A percentile compares a stretch with the other conserved stretches of the same genome.
Conservation (phyloP, 2,329 filamentous ascomycete genomes). For the Aurifilum marmelostoma region DNA sequence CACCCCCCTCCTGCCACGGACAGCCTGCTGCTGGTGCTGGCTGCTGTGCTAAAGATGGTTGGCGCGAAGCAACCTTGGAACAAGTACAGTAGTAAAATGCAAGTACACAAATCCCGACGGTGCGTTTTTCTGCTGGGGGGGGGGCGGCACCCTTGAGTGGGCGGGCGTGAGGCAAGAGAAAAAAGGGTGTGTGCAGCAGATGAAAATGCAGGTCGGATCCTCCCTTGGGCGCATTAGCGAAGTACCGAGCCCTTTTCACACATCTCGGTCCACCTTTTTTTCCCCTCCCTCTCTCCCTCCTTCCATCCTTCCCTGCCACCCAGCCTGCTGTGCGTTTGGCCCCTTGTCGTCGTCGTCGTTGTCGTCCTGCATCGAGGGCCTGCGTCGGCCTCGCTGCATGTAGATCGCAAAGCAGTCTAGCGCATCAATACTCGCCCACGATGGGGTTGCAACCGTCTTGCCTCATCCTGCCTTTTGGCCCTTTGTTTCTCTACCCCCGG, state of each 20-base stretch:
- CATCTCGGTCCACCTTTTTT: neutral
- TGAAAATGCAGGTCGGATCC: neutral
- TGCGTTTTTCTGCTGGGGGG: neutral
- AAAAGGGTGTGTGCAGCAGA: neutral
- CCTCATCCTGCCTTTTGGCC: slow-evolving; percentile 1
- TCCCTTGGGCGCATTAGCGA: neutral
- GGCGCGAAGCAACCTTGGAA: neutral
- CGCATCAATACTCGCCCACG: slow-evolving; percentile 20
- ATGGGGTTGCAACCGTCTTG: slow-evolving; percentile 14
- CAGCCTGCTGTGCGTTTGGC: neutral
- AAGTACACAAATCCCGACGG: neutral
- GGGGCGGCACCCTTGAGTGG: neutral
- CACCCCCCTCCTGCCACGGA: neutral
- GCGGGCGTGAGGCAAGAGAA: neutral
- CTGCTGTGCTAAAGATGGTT: neutral
- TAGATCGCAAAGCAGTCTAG: slow-evolving; percentile 19
- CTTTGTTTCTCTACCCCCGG: neutral
- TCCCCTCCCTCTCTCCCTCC: neutral
- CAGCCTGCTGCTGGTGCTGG: neutral
- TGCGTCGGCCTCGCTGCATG: slow-evolving; percentile 25
- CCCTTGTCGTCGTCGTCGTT: neutral
- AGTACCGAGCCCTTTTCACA: neutral
- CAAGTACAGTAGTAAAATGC: neutral
- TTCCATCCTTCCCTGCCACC: neutral
- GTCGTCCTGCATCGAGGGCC: neutral